Conservation (phyloP, 176 grass and related monocot species). For the Luzula sylvatica region DNA sequence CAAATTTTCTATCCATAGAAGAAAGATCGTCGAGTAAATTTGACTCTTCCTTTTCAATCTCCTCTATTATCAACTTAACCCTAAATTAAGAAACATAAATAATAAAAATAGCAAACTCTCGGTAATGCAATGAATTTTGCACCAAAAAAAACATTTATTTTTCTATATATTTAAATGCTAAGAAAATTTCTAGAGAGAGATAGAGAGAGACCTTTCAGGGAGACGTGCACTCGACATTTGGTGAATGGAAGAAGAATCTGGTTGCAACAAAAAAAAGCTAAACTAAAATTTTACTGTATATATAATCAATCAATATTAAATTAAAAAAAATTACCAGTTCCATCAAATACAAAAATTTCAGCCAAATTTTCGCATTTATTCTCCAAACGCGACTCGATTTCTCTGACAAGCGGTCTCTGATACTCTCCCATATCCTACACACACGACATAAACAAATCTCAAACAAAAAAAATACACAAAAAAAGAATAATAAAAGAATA, state of each 20-base stretch:
- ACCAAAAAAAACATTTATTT: not conserved
- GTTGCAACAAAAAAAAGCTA: slow-evolving; percentile 22
- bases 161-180: not conserved
- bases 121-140: too few species aligned
- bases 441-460: not conserved
- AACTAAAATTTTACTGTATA: too few species aligned
- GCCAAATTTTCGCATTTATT: slow-evolving; percentile 81
- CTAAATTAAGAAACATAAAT: slow-evolving; percentile 26
- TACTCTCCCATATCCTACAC: slow-evolving; percentile 77
- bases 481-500: not conserved
- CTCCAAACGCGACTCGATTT: slow-evolving; percentile 89
- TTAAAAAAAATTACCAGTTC: slow-evolving; percentile 52
- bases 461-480: not conserved
- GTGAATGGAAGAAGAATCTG: slow-evolving; percentile 70
- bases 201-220: slow-evolving; percentile 51
- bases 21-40: slow-evolving; percentile 74
- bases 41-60: slow-evolving; percentile 81
- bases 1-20: slow-evolving; percentile 98
- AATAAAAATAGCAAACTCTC: too few species aligned
- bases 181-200: slow-evolving; percentile 10
- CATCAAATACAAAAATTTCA: slow-evolving; percentile 75
- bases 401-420: slow-evolving; percentile 62
- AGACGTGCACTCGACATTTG: slow-evolving; percentile 83
- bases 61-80: slow-evolving; percentile 93
- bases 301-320: too few species aligned